Percentiles rank a stretch among this genome's conserved stretches.
Evolutionary conservation across 2,329 filamentous ascomycete species (phyloP).

Genomic region (Pseudomassariella vexata): DNA sequence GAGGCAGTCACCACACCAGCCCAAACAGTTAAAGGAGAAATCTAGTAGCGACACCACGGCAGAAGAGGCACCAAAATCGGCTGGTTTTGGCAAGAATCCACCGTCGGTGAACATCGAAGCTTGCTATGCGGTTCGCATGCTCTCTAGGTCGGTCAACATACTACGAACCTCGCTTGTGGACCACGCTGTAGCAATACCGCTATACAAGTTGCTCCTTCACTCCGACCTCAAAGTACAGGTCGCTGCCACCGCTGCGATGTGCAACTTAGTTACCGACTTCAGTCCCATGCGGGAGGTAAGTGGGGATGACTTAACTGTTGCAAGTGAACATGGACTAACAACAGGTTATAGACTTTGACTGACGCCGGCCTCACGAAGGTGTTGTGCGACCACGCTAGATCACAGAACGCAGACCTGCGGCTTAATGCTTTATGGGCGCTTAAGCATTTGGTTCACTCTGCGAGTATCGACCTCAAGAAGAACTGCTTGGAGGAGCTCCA

Average conservation of each 20-base stretch:
- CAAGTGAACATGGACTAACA: too few species aligned
- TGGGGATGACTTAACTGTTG: conserved; percentile 11
- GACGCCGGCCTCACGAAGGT: conserved; percentile 69
- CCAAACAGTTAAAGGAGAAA: conserved; percentile 36
- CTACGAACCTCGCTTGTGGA: conserved; percentile 85
- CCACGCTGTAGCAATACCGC: conserved; percentile 69
- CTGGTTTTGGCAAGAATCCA: conserved; percentile 74
- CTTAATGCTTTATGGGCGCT: conserved; percentile 89
- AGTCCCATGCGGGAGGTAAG: conserved; percentile 85
- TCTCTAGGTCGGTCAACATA: conserved; percentile 79
- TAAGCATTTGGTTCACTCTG: conserved; percentile 78
- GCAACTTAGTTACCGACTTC: conserved; percentile 81
- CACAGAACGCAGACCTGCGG: conserved; percentile 69
- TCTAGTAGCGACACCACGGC: conserved; percentile 26
- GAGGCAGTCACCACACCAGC: conserved; percentile 46
- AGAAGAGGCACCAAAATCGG: too few species aligned
- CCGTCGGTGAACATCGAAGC: conserved; percentile 75
- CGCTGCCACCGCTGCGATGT: conserved; percentile 77
- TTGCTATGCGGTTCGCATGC: conserved; percentile 72
- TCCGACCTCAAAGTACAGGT: conserved; percentile 74
- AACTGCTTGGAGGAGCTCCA: conserved; percentile 72
- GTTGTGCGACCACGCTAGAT: conserved; percentile 80
- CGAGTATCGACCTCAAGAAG: conserved; percentile 67
- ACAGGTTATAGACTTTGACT: conserved; percentile 68
- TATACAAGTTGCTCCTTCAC: conserved; percentile 71